These are phyloP conservation scores for Jatropha multifida DNA, from an alignment of 441 rosid genomes.

Conservation along the genomic window DNA sequence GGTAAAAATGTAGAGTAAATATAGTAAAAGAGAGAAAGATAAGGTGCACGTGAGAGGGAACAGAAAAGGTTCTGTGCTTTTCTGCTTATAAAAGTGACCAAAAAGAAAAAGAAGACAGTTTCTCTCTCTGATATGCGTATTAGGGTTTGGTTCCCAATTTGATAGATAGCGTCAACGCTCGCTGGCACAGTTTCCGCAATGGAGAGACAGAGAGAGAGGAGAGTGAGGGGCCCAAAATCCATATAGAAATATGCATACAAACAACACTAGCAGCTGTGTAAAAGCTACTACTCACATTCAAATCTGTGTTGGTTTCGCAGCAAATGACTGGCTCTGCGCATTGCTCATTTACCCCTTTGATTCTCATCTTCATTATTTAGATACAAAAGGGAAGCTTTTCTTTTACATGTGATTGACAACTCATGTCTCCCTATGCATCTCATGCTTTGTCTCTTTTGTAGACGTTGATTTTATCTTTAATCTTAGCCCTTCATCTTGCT, in stretches of 20 bases:
- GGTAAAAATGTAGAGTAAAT: not conserved
- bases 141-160: slow-evolving; percentile 29
- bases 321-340: not conserved
- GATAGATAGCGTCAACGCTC: slow-evolving; percentile 27
- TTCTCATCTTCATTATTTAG: slow-evolving; percentile 13
- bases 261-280: slow-evolving; percentile 34
- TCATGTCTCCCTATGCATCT: slow-evolving; percentile 11
- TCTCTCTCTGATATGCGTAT: too few relatives aligned
- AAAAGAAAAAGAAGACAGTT: slow-evolving; percentile 16
- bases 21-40: slow-evolving; percentile 15
- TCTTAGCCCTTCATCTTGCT: slow-evolving; percentile 9
- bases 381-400: not conserved
- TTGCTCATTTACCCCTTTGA: slow-evolving; percentile 21
- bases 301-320: slow-evolving; percentile 35
- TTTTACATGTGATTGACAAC: slow-evolving; percentile 24
- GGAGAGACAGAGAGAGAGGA: slow-evolving; percentile 15
- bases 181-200: slow-evolving; percentile 30
- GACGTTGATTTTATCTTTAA: not conserved
- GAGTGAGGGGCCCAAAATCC: slow-evolving; percentile 45
- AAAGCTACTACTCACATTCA: slow-evolving; percentile 43
- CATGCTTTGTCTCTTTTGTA: not conserved
- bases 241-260: slow-evolving; percentile 39
- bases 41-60: slow-evolving; percentile 42
- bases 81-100: slow-evolving; percentile 20
- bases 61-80: slow-evolving; percentile 30